A percentile compares a stretch with the other conserved stretches of the same genome.
phyloP scores from a whole-genome alignment of 176 grass and related monocot genomes.

The Zizania latifolia region DNA sequence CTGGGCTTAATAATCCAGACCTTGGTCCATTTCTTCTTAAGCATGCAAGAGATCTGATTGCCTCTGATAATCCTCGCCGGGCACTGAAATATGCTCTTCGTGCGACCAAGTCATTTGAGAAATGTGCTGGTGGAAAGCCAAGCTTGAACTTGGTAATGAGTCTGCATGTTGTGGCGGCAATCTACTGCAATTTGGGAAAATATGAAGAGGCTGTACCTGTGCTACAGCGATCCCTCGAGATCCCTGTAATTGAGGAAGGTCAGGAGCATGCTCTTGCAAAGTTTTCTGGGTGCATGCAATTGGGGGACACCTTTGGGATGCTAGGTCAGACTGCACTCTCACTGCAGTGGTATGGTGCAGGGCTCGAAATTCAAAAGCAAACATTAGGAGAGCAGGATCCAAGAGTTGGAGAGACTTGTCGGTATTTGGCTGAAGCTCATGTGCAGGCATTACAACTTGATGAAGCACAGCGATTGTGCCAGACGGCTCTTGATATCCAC shows the following conservation, averaged over 20 bases:
- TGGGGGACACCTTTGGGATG: conserved; percentile 84
- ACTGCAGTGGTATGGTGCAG: conserved; percentile 62
- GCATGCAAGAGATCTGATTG: conserved; percentile 84
- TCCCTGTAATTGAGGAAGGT: conserved; percentile 75
- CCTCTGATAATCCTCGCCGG: conserved; percentile 68
- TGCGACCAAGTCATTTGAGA: conserved; percentile 88
- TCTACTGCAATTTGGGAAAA: conserved; percentile 74
- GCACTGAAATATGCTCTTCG: conserved; percentile 87
- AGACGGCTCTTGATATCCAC: conserved; percentile 77
- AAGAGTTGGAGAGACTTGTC: conserved; percentile 84
- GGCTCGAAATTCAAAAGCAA: conserved; percentile 78
- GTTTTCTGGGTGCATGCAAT: conserved; percentile 91
- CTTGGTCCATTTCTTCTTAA: conserved; percentile 97
- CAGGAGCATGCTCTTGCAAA: conserved; percentile 86
- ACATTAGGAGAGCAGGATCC: conserved; percentile 72
- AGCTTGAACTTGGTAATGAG: conserved; percentile 88
- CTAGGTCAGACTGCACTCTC: conserved; percentile 76
- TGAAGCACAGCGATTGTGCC: conserved; percentile 74
- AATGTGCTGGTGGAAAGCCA: conserved; percentile 67
- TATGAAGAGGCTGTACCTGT: conserved; percentile 67
- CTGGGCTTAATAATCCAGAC: conserved; percentile 72
- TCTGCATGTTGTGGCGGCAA: conserved; percentile 89
- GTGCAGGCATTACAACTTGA: conserved; percentile 87
- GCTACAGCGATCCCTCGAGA: conserved; percentile 62
- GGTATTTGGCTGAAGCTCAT: conserved; percentile 90